phyloP scores from a whole-genome alignment of 2,329 filamentous ascomycete species.

The Pseudogymnoascus verrucosus region DNA sequence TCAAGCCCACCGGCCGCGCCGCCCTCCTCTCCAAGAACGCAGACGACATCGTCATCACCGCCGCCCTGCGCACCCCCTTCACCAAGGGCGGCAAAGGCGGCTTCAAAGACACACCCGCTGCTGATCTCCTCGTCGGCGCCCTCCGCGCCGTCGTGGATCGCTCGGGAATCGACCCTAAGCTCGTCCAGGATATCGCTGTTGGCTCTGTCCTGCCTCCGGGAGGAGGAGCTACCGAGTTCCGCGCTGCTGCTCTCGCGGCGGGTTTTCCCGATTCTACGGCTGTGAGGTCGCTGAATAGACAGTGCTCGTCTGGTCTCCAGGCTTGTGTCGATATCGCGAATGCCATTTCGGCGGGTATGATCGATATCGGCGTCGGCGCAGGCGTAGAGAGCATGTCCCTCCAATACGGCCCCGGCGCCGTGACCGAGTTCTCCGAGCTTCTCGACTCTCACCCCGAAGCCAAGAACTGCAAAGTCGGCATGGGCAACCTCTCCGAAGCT shows the following conservation, averaged over 20 bases:
- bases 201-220: constrained; percentile 87
- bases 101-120: constrained; percentile 88
- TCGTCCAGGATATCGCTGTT: constrained; percentile 89
- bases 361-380: constrained; percentile 87
- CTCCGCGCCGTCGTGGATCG: constrained; percentile 75
- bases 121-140: constrained; percentile 77
- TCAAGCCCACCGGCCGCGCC: constrained; percentile 27
- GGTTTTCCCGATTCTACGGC: constrained; percentile 81
- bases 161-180: constrained; percentile 77
- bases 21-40: constrained; percentile 54
- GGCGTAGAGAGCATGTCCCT: constrained; percentile 94
- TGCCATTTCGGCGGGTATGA: constrained; percentile 84
- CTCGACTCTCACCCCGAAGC: constrained; percentile 74
- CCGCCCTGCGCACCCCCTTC: constrained; percentile 82
- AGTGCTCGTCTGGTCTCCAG: constrained; percentile 89
- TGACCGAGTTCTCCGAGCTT: constrained; percentile 85
- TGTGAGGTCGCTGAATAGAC: constrained; percentile 84
- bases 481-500: constrained; percentile 87
- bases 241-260: constrained; percentile 80
- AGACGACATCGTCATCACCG: constrained; percentile 82
- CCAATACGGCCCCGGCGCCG: constrained; percentile 82
- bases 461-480: constrained; percentile 94
- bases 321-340: constrained; percentile 92
- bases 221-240: constrained; percentile 93
- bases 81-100: constrained; percentile 88